Evolutionary conservation across 1,284 basidiomycete species (phyloP), one percentile per base, ranked within the genome.

Genomic region (Leccinum subatratum): DNA sequence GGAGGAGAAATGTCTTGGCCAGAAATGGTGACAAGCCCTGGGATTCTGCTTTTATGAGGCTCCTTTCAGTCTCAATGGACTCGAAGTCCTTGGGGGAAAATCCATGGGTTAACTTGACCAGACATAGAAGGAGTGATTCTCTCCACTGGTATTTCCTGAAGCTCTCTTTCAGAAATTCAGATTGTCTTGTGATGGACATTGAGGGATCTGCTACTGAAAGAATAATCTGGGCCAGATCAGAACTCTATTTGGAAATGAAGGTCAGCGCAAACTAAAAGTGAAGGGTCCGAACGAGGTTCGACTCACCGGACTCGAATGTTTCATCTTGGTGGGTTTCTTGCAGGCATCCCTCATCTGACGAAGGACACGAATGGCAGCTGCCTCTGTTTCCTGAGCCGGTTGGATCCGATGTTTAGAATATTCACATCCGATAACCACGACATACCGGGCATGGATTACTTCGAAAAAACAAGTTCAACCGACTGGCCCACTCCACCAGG

Each of bases 101-200:
- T 2, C 59, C 62, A 1, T 30, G 1, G 1, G 64, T 60, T 0
- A 68, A 22, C 0, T 14, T 48, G 1, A n/a, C 25, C 1, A 70
- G 58, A 34, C 34, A 61, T 1, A 59, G 18, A 6, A 70, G 3
- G 0, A 69, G 39, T 0, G 59, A 3, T 20, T 70, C 63, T 30
- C 63, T 70, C 67, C 67, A 70, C 22, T 67, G 69, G n/a, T 70
- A 66, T 22, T 64, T 67, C 14, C 64, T 2, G 28, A 66, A 70
- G 62, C 70, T 70, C 1, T 1, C 14, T 37, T 64, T 25, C 8
- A 69, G 0, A 1, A 69, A 64, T 3, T 63, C 37, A 0, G 54
- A 68, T 0, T 3, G 2, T 1, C 58, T 37, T 0, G 22, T 6
- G 6, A 69, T 63, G 1, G 58, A 1, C 28, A 63, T 66, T n/a